Evolutionary conservation across 2,329 filamentous ascomycete genomes (phyloP).

Genomic region (Mollisia scopiformis): DNA sequence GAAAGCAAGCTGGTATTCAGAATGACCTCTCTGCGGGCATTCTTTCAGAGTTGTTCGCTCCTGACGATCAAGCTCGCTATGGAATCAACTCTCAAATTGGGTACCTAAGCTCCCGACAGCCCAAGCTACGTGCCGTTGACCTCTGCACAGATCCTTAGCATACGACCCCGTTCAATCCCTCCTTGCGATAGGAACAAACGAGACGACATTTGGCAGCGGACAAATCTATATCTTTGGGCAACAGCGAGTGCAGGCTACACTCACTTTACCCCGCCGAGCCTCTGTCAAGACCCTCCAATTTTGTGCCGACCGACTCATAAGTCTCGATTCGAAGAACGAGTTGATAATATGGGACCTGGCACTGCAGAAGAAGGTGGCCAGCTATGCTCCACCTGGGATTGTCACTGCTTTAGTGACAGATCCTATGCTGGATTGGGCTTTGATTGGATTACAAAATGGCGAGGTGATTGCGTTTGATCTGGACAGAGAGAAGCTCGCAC

Average conservation of each 20-base stretch:
- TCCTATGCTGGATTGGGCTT: slow-evolving; percentile 90
- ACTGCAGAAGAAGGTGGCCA: slow-evolving; percentile 65
- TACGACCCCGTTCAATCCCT: slow-evolving; percentile 95
- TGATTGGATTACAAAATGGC: slow-evolving; percentile 80
- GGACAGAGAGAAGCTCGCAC: slow-evolving; percentile 75
- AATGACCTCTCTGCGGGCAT: slow-evolving; percentile 87
- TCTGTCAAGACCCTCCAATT: slow-evolving; percentile 83
- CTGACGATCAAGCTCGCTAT: slow-evolving; percentile 83
- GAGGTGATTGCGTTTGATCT: slow-evolving; percentile 93
- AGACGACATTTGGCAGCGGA: slow-evolving; percentile 82
- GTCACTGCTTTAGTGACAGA: slow-evolving; percentile 79
- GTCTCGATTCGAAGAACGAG: slow-evolving; percentile 84
- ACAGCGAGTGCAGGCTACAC: slow-evolving; percentile 74
- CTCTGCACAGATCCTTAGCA: slow-evolving; percentile 70
- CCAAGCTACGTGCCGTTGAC: slow-evolving; percentile 11
- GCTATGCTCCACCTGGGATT: slow-evolving; percentile 75
- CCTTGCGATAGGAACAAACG: slow-evolving; percentile 86
- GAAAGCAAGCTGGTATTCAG: slow-evolving; percentile 91
- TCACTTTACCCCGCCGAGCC: slow-evolving; percentile 70
- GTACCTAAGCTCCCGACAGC: slow-evolving; percentile 41
- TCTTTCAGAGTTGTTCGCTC: slow-evolving; percentile 73
- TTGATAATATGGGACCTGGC: slow-evolving; percentile 82
- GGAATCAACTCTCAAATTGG: slow-evolving; percentile 79
- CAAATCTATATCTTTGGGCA: slow-evolving; percentile 90
- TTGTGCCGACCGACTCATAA: slow-evolving; percentile 82